Percentiles rank a stretch among this genome's conserved stretches.
Evolutionary conservation across 2,329 filamentous ascomycete genomes (phyloP).

Genomic region (Ceratocystis cubensis): DNA sequence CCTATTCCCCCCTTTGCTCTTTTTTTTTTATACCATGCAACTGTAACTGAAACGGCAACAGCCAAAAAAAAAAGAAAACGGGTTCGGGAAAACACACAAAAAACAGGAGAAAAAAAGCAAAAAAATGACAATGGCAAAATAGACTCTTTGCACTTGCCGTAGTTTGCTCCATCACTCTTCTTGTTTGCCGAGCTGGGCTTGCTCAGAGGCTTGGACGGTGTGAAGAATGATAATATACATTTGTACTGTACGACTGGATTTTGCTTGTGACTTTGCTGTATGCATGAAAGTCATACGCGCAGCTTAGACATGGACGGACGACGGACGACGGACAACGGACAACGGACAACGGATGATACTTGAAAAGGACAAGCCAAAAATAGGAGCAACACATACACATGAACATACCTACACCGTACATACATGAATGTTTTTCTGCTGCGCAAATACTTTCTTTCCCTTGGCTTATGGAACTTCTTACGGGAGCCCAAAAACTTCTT

Average conservation of each 20-base stretch:
- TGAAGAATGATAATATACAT: not conserved
- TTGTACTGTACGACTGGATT: not conserved
- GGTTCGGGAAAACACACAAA: not conserved
- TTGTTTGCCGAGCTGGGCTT: not conserved
- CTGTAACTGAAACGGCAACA: constrained; percentile 3
- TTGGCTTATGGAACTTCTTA: no score
- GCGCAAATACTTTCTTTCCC: no score
- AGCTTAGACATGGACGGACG: no score
- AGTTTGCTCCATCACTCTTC: not conserved
- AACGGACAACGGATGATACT: no score
- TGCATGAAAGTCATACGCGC: no score
- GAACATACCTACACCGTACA: no score
- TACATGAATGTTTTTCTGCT: no score
- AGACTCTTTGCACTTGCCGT: not conserved
- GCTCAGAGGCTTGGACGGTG: not conserved
- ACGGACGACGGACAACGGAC: no score
- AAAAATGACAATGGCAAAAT: not conserved
- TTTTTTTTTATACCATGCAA: not conserved
- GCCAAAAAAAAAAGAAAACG: not conserved
- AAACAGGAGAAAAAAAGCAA: not conserved
- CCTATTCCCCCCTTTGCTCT: no score
- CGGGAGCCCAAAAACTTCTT: no score
- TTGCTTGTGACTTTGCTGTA: not conserved
- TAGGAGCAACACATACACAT: no score
- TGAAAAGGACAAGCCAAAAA: no score